Base-by-base conservation (phyloP, 73 alveolate genomes). In the Durusdinium trenchii region DNA sequence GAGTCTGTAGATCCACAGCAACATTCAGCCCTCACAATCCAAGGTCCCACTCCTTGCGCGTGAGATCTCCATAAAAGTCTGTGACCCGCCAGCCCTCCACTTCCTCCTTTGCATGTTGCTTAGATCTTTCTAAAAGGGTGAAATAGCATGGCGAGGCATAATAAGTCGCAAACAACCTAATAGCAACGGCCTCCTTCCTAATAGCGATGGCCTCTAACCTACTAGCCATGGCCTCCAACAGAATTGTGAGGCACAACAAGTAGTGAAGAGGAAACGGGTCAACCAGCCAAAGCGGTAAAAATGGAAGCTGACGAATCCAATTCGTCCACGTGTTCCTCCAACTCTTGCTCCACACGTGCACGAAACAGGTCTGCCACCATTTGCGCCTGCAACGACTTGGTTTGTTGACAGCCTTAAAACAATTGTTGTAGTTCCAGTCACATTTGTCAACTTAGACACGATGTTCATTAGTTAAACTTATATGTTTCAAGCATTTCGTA, bases 311-410 rank as follows among this genome's bases (percentile, higher is more conserved):
- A 23, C 32, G 32, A 57, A 57, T 57, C 32, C 23, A 12, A 57
- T 57, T 57, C 69, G 32, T 16, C 12, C 12, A 57, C 16, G 51
- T 60, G 20, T 20, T 57, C 95, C 95, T 86, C 95, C 83, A 86
- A 61, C 48, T 86, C 95, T n/a, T 86, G 95, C 62, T 86, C 95
- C 75, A 86, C 95, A 26, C 95, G 82, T 38, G 95, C 67, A 2
- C 95, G 95, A 36, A 86, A 86, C 45, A 86, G 43, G 95, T 86
- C 95, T 10, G 95, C 95, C 69, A 86, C 95, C 95, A 86, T 86
- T 64, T 86, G 95, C 82, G 95, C 95, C 95, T 86, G 42, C 35
- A 51, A 51, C 0, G 36, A n/a, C 47, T 18, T 40, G 45, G 42
- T 18, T n/a, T n/a, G n/a, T n/a, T n/a, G n/a, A n/a, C n/a, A n/a